Base-by-base conservation (phyloP, 2,329 filamentous ascomycete genomes). In the Tetracladium maxilliforme region DNA sequence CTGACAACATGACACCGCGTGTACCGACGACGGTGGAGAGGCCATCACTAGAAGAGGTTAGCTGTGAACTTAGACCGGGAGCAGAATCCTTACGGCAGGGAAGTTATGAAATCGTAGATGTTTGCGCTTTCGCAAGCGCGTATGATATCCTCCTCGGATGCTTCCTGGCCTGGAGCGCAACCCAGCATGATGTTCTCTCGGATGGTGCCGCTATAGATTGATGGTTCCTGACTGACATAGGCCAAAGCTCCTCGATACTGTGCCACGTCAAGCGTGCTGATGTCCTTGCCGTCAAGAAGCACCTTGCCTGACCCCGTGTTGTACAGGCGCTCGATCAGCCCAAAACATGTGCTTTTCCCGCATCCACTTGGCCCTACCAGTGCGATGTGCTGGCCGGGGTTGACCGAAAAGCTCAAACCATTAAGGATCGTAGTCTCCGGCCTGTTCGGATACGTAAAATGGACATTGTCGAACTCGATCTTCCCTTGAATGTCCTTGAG, bases 111-210 rank as follows among this genome's bases (percentile, higher is more conserved):
- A 36, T 92, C 83, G 44, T 93, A 83, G 2, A 86, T 86, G 37
- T 93, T 92, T 10, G 87, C 79, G 58, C 78, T 86, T 46, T 70
- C 77, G 10, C 86, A 82, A 7, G 86, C 86, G 20, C 80, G 65
- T 25, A 79, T 61, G 16, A 94, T 68, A 6, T 83, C 58, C 27
- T 76, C 65, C 23, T 56, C 64, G 6, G 17, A 19, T 2, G 33
- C 26, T 2, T 56, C 52, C 1, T 62, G 52, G n/a, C n/a, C n/a
- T n/a, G n/a, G n/a, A 6, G 43, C 42, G 14, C 79, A 62, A 12
- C 74, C 74, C 0, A 80, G 55, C 2, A 73, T 45, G 24, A 81
- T 66, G 36, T 81, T 82, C 30, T 82, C 74, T 7, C 66, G 61
- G 10, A 82, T 58, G 2, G 68, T 67, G 12, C 63, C 59, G 39